Percentiles rank a stretch among this genome's conserved stretches.
phyloP scores from a whole-genome alignment of 306 rosid genomes.

The Hylodesmum podocarpum region DNA sequence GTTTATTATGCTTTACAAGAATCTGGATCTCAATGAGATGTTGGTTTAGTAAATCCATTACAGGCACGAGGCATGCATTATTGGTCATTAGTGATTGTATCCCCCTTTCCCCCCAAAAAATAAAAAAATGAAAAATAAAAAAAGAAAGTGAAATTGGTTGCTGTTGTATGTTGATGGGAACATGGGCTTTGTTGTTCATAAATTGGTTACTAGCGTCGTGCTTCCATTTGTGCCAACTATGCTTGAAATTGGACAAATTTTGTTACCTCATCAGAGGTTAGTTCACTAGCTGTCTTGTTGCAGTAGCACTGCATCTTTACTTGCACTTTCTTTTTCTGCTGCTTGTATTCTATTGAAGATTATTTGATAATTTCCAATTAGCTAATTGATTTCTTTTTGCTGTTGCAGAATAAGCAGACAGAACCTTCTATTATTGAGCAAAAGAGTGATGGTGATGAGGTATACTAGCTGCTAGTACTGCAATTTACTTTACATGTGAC shows the following conservation, averaged over 20 bases:
- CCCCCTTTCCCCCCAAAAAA: neutral
- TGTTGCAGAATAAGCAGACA: conserved; percentile 57
- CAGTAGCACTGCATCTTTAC: neutral
- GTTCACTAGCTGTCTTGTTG: conserved; percentile 1
- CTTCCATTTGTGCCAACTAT: conserved; percentile 18
- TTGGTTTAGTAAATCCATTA: neutral
- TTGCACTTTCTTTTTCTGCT: neutral
- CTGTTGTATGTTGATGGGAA: neutral
- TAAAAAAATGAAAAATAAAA: neutral
- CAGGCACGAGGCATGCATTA: neutral
- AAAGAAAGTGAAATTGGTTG: neutral
- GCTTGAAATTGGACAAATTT: neutral
- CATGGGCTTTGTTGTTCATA: conserved; percentile 10
- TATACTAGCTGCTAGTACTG: conserved; percentile 28
- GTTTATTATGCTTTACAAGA: conserved; percentile 5
- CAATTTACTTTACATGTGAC: conserved; percentile 8
- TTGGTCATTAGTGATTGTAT: neutral
- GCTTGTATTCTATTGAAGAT: conserved; percentile 12
- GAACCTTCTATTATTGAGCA: conserved; percentile 50
- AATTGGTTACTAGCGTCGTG: neutral
- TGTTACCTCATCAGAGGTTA: neutral
- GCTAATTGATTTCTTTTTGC: conserved; percentile 21
- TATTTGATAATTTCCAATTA: neutral
- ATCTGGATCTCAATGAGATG: conserved; percentile 4
- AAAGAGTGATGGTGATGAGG: conserved; percentile 59